phyloP scores from a whole-genome alignment of 192 early-diverging fungal genomes.

The Geranomyces variabilis region DNA sequence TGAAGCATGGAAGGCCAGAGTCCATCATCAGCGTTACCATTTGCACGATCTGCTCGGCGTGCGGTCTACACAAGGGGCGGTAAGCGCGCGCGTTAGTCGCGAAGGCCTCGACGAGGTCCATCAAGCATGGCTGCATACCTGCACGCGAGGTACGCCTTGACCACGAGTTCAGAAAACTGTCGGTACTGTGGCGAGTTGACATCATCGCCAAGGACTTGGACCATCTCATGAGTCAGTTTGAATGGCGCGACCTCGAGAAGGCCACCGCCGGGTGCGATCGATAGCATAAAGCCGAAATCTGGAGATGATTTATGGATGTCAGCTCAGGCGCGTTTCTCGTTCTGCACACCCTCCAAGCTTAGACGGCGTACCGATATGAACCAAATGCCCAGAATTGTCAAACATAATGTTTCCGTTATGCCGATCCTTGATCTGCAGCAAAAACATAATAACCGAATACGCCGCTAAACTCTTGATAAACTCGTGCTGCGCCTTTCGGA shows the following conservation, averaged over 20 bases:
- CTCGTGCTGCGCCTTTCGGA: constrained; percentile 87
- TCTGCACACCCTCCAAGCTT: neutral
- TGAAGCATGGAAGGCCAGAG: constrained; percentile 97
- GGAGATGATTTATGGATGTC: too few species aligned
- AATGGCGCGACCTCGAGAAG: constrained; percentile 96
- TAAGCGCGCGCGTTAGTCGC: neutral
- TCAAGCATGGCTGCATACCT: constrained; percentile 36
- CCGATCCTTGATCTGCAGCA: constrained; percentile 98
- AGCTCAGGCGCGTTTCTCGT: too few species aligned
- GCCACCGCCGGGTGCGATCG: constrained; percentile 97
- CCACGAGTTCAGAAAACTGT: constrained; percentile 85
- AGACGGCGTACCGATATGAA: constrained; percentile 87
- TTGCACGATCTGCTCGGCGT: constrained; percentile 89
- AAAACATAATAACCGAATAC: constrained; percentile 91
- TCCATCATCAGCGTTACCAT: constrained; percentile 92
- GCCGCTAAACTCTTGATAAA: constrained; percentile 96
- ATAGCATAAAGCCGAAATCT: constrained; percentile 99
- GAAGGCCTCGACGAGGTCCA: neutral
- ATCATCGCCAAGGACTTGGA: constrained; percentile 95
- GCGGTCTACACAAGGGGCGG: constrained; percentile 58
- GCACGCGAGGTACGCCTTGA: constrained; percentile 89
- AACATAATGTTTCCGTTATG: constrained; percentile 99
- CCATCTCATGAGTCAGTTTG: constrained; percentile 97
- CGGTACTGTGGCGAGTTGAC: constrained; percentile 77
- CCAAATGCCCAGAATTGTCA: constrained; percentile 91